A percentile compares a stretch with the other conserved stretches of the same genome.
Evolutionary conservation across 2,329 filamentous ascomycete species (phyloP).

Genomic region (Neofusicoccum ribis): DNA sequence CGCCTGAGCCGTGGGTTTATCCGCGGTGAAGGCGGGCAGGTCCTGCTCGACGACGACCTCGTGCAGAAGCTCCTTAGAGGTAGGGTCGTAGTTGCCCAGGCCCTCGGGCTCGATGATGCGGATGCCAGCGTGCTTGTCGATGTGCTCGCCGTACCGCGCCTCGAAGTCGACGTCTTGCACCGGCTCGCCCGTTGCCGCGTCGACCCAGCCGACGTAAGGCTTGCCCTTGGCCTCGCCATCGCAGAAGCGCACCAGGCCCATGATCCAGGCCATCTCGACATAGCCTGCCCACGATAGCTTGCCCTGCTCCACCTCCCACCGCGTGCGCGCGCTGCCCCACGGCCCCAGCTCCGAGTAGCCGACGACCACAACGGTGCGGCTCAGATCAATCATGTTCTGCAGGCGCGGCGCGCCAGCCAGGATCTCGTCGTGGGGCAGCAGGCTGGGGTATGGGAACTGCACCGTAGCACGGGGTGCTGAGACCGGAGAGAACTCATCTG

Average conservation of each 20-base stretch:
- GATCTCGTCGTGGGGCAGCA: too few relatives aligned
- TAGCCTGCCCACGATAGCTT: slow-evolving; percentile 84
- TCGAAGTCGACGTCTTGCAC: slow-evolving; percentile 35
- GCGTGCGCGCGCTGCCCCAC: slow-evolving; percentile 84
- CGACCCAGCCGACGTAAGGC: slow-evolving; percentile 31
- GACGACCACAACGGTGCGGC: slow-evolving; percentile 36
- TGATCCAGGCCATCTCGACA: slow-evolving; percentile 91
- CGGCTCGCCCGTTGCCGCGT: slow-evolving; percentile 28
- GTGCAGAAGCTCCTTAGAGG: slow-evolving; percentile 32
- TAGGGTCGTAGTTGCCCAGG: too few relatives aligned
- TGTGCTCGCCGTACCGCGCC: slow-evolving; percentile 32
- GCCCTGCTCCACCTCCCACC: slow-evolving; percentile 91
- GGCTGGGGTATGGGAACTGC: too few relatives aligned
- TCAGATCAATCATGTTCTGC: too few relatives aligned
- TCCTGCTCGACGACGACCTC: slow-evolving; percentile 38
- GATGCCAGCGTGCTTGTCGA: slow-evolving; percentile 37
- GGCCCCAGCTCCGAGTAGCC: slow-evolving; percentile 54
- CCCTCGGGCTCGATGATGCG: slow-evolving; percentile 28
- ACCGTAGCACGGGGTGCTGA: too few relatives aligned
- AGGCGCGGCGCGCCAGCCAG: too few relatives aligned
- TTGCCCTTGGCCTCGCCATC: slow-evolving; percentile 58
- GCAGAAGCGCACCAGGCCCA: slow-evolving; percentile 88
- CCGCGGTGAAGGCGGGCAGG: slow-evolving; percentile 34
- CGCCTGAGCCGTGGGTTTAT: not conserved
- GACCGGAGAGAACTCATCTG: too few relatives aligned